These are phyloP conservation scores for Fusarium sp. DNA, from an alignment of 2,329 filamentous ascomycete species.

Conservation along the genomic window DNA sequence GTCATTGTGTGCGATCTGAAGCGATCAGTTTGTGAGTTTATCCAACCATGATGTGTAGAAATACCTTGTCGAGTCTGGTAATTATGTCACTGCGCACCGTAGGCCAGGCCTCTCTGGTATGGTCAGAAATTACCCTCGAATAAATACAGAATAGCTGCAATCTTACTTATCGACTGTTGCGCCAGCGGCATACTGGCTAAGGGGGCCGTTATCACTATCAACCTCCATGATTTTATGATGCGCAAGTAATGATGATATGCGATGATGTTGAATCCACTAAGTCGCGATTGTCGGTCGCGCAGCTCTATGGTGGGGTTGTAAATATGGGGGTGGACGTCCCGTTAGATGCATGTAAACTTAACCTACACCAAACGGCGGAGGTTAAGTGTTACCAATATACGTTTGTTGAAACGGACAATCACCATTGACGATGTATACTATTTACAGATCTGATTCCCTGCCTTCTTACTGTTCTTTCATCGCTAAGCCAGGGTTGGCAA, in stretches of 20 bases:
- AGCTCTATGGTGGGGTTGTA: conserved; percentile 46
- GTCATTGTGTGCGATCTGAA: conserved; percentile 77
- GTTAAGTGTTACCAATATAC: neutral
- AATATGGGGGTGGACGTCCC: conserved; percentile 40
- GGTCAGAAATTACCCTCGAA: conserved; percentile 38
- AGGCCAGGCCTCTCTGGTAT: conserved; percentile 74
- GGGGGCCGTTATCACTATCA: conserved; percentile 63
- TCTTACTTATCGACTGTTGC: conserved; percentile 67
- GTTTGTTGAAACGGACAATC: neutral
- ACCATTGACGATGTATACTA: too few species aligned
- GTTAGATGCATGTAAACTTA: conserved; percentile 44
- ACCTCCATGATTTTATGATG: conserved; percentile 61
- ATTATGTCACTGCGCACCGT: conserved; percentile 72
- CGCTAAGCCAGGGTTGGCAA: too few species aligned
- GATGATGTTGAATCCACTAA: conserved; percentile 22
- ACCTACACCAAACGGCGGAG: neutral
- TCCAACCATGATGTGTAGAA: conserved; percentile 1
- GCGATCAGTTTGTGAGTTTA: conserved; percentile 1
- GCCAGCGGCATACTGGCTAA: conserved; percentile 62
- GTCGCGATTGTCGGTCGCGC: conserved; percentile 22
- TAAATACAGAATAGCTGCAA: conserved; percentile 9
- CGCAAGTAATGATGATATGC: conserved; percentile 19
- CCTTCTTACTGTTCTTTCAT: too few species aligned
- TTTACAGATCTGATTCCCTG: too few species aligned
- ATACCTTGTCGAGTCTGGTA: conserved; percentile 72